Evolutionary conservation across 495 filamentous ascomycete genomes (phyloP).

Genomic region (Copromyces sp.): DNA sequence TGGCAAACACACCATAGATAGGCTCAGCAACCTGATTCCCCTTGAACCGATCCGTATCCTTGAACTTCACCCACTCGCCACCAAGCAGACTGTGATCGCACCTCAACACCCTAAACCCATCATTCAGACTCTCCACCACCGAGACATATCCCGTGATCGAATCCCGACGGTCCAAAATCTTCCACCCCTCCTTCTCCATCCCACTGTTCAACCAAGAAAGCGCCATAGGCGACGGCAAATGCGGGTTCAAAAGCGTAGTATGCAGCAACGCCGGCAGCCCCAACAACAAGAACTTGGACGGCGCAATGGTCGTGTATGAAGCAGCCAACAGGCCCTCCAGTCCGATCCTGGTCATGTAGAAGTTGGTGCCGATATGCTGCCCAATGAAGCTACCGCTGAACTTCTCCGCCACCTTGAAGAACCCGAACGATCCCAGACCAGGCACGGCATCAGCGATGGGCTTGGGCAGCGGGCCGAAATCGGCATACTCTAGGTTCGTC

Average conservation of each 20-base stretch:
- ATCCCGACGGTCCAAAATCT: conserved; percentile 67
- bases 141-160: conserved; percentile 88
- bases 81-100: conserved; percentile 92
- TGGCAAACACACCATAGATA: conserved; percentile 85
- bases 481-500: conserved; percentile 47
- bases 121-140: conserved; percentile 61
- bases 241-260: conserved; percentile 58
- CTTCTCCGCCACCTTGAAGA: conserved; percentile 52
- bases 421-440: conserved; percentile 48
- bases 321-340: conserved; percentile 56
- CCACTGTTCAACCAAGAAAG: conserved; percentile 51
- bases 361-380: conserved; percentile 47
- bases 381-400: conserved; percentile 40
- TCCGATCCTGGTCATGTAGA: conserved; percentile 58
- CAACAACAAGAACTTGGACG: conserved; percentile 54
- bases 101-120: conserved; percentile 71
- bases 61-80: conserved; percentile 73
- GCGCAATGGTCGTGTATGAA: conserved; percentile 53
- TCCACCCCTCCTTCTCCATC: conserved; percentile 44
- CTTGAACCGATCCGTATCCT: conserved; percentile 17
- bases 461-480: conserved; percentile 47
- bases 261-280: conserved; percentile 62
- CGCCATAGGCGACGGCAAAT: conserved; percentile 46
- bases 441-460: conserved; percentile 47
- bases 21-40: conserved; percentile 59